Conservation (phyloP, 164 flowering plant species). For the Magnolia kwangsiensis region DNA sequence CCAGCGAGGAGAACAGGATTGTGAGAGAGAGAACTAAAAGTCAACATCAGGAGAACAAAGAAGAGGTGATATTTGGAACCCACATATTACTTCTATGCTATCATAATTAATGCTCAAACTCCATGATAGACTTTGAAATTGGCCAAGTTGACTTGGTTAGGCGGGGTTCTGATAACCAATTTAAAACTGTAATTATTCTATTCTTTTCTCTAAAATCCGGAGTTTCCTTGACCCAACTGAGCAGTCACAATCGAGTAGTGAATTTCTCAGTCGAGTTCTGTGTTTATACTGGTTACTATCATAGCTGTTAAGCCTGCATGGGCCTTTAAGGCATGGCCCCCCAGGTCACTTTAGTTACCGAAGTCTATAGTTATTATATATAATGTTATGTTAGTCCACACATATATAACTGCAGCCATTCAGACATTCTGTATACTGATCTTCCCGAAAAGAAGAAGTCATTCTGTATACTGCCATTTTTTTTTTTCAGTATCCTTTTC, state of each 20-base stretch:
- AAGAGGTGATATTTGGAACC: constrained; percentile 48
- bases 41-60: constrained; percentile 67
- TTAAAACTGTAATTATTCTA: neutral
- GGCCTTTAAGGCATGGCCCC: neutral
- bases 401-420: no score
- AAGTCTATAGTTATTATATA: neutral
- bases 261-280: neutral
- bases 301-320: neutral
- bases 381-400: no score
- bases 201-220: neutral
- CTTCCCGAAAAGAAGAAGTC: no score
- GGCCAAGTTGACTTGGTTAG: neutral
- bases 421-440: no score
- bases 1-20: constrained; percentile 49
- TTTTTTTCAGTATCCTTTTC: neutral
- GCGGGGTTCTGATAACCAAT: neutral
- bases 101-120: neutral
- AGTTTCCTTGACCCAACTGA: neutral
- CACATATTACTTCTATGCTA: neutral
- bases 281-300: neutral
- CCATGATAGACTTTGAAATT: neutral
- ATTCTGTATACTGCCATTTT: neutral
- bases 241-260: neutral
- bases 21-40: constrained; percentile 58
- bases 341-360: neutral